These are phyloP conservation scores for Chalaropsis thielavioides DNA, from an alignment of 2,329 filamentous ascomycete species.

Conservation along the genomic window DNA sequence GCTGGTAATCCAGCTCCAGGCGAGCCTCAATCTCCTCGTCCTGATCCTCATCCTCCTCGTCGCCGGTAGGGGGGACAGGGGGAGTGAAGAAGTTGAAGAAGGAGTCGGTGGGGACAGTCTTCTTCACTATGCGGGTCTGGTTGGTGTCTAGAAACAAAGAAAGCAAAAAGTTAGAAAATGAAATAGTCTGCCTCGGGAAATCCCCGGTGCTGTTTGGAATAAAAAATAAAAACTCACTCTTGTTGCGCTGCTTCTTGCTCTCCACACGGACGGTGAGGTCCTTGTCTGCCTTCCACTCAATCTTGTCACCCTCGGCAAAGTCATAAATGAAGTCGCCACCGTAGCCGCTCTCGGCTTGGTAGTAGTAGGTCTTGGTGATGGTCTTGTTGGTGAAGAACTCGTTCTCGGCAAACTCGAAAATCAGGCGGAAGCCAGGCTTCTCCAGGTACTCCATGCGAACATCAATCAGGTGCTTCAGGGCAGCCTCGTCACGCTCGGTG, in stretches of 20 bases:
- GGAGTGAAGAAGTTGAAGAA: slow-evolving; percentile 99
- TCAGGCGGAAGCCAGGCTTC: slow-evolving; percentile 91
- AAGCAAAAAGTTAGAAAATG: not conserved
- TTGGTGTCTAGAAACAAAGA: slow-evolving; percentile 60
- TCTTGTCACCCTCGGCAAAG: slow-evolving; percentile 94
- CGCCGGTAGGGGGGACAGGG: slow-evolving; percentile 66
- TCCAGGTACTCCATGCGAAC: slow-evolving; percentile 99
- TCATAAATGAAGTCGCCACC: slow-evolving; percentile 99
- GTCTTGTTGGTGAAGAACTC: slow-evolving; percentile 96
- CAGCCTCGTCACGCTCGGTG: slow-evolving; percentile 89
- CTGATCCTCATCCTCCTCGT: slow-evolving; percentile 56
- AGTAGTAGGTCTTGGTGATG: slow-evolving; percentile 96
- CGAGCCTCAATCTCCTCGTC: slow-evolving; percentile 91
- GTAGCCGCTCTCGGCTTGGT: slow-evolving; percentile 97
- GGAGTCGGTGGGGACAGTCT: slow-evolving; percentile 94
- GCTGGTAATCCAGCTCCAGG: slow-evolving; percentile 93
- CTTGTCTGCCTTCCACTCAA: slow-evolving; percentile 87
- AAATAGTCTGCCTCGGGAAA: slow-evolving; percentile 12
- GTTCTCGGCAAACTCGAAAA: slow-evolving; percentile 93
- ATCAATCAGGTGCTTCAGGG: slow-evolving; percentile 77
- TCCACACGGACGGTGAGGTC: slow-evolving; percentile 90
- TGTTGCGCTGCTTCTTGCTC: slow-evolving; percentile 99
- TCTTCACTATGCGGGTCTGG: slow-evolving; percentile 97
- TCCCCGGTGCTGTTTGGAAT: not conserved
- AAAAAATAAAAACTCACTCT: slow-evolving; percentile 50